Conservation (phyloP, 2,329 filamentous ascomycete genomes). For the Plenodomus biglobosus region DNA sequence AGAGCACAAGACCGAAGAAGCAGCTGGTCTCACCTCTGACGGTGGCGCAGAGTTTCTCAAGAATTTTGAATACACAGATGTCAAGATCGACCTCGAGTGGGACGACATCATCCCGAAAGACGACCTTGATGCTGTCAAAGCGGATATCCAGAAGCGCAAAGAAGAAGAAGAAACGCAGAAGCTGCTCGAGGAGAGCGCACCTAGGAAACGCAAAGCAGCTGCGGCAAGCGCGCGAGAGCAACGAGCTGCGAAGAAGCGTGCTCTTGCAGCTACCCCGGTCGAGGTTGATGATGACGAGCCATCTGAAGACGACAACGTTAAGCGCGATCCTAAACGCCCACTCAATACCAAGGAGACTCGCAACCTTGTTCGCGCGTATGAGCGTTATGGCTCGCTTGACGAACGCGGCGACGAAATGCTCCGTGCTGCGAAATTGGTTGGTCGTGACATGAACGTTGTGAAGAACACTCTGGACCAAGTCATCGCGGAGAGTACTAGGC, state of each 20-base stretch:
- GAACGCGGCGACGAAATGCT: slow-evolving; percentile 87
- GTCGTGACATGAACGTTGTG: slow-evolving; percentile 80
- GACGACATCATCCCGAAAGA: slow-evolving; percentile 97
- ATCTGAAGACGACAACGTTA: slow-evolving; percentile 53
- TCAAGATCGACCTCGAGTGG: slow-evolving; percentile 96
- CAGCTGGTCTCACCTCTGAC: slow-evolving; percentile 90
- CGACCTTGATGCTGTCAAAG: slow-evolving; percentile 84
- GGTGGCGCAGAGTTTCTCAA: slow-evolving; percentile 95
- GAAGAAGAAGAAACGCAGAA: slow-evolving; percentile 81
- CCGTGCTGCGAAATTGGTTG: slow-evolving; percentile 78
- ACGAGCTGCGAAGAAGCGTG: slow-evolving; percentile 69
- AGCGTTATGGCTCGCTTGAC: slow-evolving; percentile 86
- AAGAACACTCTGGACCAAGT: slow-evolving; percentile 75
- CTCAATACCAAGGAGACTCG: slow-evolving; percentile 91
- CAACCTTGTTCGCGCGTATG: slow-evolving; percentile 85
- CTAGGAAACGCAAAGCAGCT: slow-evolving; percentile 68
- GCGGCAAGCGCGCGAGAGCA: slow-evolving; percentile 64
- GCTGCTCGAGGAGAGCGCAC: slow-evolving; percentile 81
- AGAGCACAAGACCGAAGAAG: slow-evolving; percentile 93
- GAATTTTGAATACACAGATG: slow-evolving; percentile 89
- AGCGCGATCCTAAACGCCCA: slow-evolving; percentile 80
- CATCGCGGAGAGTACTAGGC: slow-evolving; percentile 67
- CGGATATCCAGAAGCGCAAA: slow-evolving; percentile 80
- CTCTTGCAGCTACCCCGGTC: slow-evolving; percentile 64
- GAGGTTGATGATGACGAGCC: slow-evolving; percentile 62